Base-by-base conservation (phyloP, 2,329 filamentous ascomycete genomes). In the Ceratocystis harringtonii region DNA sequence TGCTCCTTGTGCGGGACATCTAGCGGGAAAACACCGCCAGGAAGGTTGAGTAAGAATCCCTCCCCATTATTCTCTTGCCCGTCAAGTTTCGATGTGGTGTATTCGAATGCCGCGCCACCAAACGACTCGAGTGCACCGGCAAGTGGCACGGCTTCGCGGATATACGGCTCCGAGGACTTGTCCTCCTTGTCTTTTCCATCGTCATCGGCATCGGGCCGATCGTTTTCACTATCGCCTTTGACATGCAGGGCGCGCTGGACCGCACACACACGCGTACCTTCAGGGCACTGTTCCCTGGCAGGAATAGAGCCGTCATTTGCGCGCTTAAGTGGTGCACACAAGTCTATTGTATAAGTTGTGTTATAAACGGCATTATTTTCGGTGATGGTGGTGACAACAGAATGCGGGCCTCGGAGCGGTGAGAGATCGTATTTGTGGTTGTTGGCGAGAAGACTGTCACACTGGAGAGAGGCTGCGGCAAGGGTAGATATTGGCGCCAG, bases 331-430 rank as follows among this genome's bases (percentile, higher is more conserved):
- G 83, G 79, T 63, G 78, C 76, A 76, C 90, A 95, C 61, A 95
- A 79, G 71, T 95, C 88, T 66, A 95, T 73, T 0, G 89, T 92
- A 74, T 90, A 95, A 55, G 89, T 92, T 30, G 85, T 90, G 74
- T 94, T 94, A 68, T 78, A 79, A 32, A 82, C 77, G 17, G 78
- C 78, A 17, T 78, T 80, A 22, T 80, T 79, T 43, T 80, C 75
- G 68, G 79, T 77, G 70, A 78, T 78, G 71, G 77, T 78, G 61
- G 83, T 83, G 65, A 89, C 80, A 45, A 90, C 84, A 0, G 84
- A 83, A 73, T 87, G 87, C 43, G 87, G 85, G 1, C 88, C 89
- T 5, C 76, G 78, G 6, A 92, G 80, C 68, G 78, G 74, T 30
- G 77, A 77, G 36, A 92, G 77, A 74, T 91, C 80, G 74, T 87